Conservation (phyloP, 1,139 yeast genomes). For the Suhomyces guaymorum region DNA sequence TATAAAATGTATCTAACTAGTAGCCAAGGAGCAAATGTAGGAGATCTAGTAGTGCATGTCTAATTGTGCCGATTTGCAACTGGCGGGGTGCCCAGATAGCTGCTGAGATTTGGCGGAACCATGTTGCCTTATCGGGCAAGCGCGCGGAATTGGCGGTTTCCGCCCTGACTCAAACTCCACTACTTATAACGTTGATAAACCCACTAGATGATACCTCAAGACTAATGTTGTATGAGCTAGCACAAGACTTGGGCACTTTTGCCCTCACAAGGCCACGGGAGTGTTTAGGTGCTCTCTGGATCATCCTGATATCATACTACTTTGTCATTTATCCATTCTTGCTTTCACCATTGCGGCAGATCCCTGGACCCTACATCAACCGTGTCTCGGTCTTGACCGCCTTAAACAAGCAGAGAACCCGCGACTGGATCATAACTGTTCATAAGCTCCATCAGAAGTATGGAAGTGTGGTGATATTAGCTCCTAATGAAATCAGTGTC, state of each 20-base stretch:
- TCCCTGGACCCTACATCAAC: slow-evolving; percentile 65
- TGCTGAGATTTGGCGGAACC: too few species aligned
- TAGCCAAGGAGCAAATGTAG: too few species aligned
- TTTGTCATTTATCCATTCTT: slow-evolving; percentile 46
- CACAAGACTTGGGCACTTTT: neutral
- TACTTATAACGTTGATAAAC: too few species aligned
- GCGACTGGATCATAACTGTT: slow-evolving; percentile 52
- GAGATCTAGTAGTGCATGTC: too few species aligned
- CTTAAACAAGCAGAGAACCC: slow-evolving; percentile 53
- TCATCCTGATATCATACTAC: slow-evolving; percentile 22
- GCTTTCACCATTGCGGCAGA: slow-evolving; percentile 48
- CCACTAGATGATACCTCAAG: too few species aligned
- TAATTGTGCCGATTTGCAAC: too few species aligned
- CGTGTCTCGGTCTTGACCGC: slow-evolving; percentile 50
- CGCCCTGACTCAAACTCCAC: too few species aligned
- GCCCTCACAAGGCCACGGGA: slow-evolving; percentile 2
- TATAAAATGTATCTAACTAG: too few species aligned
- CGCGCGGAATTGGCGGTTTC: too few species aligned
- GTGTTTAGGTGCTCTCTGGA: slow-evolving; percentile 1
- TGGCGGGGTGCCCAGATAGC: too few species aligned
- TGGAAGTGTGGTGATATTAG: slow-evolving; percentile 60
- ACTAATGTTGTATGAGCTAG: too few species aligned
- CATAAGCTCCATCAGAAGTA: slow-evolving; percentile 54
- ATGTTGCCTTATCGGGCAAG: too few species aligned
- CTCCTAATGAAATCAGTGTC: slow-evolving; percentile 64